Percentiles rank a stretch among this genome's conserved stretches.
phyloP scores from a whole-genome alignment of 2,329 filamentous ascomycete genomes.

The Chaetomiaceae sp. region DNA sequence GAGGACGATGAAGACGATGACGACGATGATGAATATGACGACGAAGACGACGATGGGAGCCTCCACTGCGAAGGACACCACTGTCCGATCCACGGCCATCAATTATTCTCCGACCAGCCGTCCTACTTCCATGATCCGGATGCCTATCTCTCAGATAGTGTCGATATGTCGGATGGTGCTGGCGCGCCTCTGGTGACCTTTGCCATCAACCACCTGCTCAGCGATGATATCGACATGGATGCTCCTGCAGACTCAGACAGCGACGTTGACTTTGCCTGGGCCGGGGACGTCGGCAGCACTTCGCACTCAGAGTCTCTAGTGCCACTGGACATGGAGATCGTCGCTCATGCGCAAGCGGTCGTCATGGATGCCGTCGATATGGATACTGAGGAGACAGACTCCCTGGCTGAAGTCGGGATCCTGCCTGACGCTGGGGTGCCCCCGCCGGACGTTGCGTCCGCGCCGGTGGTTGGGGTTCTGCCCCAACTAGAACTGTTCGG shows the following conservation, averaged over 20 bases:
- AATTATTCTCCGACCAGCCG: constrained; percentile 5
- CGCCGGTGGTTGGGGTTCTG: too few relatives aligned
- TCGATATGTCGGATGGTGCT: constrained; percentile 25
- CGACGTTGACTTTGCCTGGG: constrained; percentile 1
- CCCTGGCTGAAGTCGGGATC: background rate
- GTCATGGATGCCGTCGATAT: background rate
- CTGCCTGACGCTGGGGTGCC: too few relatives aligned
- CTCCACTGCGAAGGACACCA: constrained; percentile 4
- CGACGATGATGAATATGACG: background rate
- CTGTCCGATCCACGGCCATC: constrained; percentile 6
- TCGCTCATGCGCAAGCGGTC: too few relatives aligned
- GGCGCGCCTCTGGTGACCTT: constrained; percentile 23
- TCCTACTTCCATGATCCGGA: constrained; percentile 9
- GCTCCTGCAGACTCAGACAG: constrained; percentile 6
- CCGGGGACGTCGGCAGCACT: background rate
- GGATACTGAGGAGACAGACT: background rate
- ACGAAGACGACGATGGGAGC: constrained; percentile 2
- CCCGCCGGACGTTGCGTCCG: too few relatives aligned
- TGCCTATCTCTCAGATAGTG: constrained; percentile 23
- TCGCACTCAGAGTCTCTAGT: background rate
- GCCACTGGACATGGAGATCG: too few relatives aligned
- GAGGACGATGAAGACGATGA: constrained; percentile 7
- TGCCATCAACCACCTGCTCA: constrained; percentile 19
- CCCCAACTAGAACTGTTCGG: too few relatives aligned
- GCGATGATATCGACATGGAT: constrained; percentile 24